Percentiles rank a stretch among this genome's conserved stretches.
Conservation (phyloP, 306 rosid genomes). For the Vachellia pachyceras region DNA sequence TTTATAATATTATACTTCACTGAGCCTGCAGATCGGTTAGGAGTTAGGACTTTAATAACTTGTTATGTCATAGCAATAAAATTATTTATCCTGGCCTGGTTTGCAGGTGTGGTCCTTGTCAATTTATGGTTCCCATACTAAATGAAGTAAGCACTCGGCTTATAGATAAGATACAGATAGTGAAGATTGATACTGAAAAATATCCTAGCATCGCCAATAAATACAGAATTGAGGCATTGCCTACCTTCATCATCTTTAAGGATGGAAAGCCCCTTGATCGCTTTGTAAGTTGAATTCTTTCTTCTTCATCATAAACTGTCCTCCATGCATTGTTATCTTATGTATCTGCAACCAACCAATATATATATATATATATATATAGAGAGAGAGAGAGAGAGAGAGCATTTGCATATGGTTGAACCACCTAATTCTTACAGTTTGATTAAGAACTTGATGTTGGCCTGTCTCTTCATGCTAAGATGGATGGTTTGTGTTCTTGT, state of each 20-base stretch:
- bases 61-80: background rate
- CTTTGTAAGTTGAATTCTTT: conserved; percentile 64
- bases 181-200: conserved; percentile 95
- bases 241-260: conserved; percentile 90
- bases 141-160: conserved; percentile 71
- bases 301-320: conserved; percentile 5
- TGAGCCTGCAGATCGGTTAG: too few species aligned
- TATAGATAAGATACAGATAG: conserved; percentile 71
- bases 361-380: background rate
- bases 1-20: too few species aligned
- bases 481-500: background rate
- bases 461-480: background rate
- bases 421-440: background rate
- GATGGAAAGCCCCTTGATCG: conserved; percentile 84
- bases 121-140: conserved; percentile 88
- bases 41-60: background rate
- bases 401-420: background rate
- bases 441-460: background rate
- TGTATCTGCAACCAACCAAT: background rate
- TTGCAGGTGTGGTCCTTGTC: conserved; percentile 99
- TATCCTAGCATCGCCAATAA: conserved; percentile 79
- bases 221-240: conserved; percentile 83
- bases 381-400: too few species aligned
- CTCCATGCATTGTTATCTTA: conserved; percentile 17
- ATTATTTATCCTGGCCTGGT: conserved; percentile 38